phyloP scores from a whole-genome alignment of 306 rosid genomes.

The Rosa chinensis region DNA sequence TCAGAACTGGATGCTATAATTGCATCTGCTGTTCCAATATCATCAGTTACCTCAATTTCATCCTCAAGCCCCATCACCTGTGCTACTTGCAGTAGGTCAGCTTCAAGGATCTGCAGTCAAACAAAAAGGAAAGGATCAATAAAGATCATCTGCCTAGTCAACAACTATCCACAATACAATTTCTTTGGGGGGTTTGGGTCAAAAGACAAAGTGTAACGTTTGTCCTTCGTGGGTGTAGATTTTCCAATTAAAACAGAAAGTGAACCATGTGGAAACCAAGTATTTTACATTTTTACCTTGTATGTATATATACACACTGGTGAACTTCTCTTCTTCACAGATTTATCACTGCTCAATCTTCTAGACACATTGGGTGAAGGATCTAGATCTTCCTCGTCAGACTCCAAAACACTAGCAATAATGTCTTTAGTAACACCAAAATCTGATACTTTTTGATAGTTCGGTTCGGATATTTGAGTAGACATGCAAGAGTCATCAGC shows the following conservation, averaged over 20 bases:
- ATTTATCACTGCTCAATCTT: slow-evolving; percentile 37
- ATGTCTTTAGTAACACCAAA: slow-evolving; percentile 30
- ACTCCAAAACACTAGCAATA: slow-evolving; percentile 38
- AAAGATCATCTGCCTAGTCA: slow-evolving; percentile 1
- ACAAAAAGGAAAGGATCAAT: slow-evolving; percentile 7
- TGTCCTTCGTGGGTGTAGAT: neutral
- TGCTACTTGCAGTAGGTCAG: slow-evolving; percentile 89
- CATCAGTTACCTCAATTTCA: slow-evolving; percentile 72
- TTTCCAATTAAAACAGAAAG: neutral
- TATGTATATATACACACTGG: slow-evolving; percentile 75
- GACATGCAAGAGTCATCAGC: slow-evolving; percentile 44
- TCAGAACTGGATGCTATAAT: slow-evolving; percentile 76
- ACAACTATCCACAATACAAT: slow-evolving; percentile 16
- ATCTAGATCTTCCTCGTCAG: slow-evolving; percentile 46
- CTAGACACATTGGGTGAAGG: slow-evolving; percentile 41
- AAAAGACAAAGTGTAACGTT: neutral
- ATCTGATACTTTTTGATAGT: slow-evolving; percentile 32
- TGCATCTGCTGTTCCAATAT: slow-evolving; percentile 83
- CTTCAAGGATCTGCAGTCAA: slow-evolving; percentile 69
- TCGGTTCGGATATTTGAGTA: slow-evolving; percentile 44
- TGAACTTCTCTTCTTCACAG: slow-evolving; percentile 53
- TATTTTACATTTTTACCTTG: slow-evolving; percentile 77
- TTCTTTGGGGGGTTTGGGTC: slow-evolving; percentile 10
- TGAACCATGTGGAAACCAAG: slow-evolving; percentile 4
- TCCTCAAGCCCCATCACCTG: slow-evolving; percentile 88